Conservation (phyloP, 176 grass and related monocot species). For the Carex kokanica region DNA sequence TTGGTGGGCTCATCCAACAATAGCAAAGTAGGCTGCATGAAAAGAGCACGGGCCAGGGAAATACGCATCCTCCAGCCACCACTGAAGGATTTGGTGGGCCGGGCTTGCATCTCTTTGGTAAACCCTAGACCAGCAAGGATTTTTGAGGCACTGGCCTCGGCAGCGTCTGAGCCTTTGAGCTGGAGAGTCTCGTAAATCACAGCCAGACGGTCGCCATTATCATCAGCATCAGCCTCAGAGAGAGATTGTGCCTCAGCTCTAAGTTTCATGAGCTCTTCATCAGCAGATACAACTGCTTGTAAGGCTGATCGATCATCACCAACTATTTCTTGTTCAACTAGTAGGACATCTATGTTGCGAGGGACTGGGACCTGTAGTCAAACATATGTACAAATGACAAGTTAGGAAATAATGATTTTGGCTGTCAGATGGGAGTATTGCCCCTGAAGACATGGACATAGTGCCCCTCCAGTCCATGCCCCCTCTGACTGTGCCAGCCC, state of each 20-base stretch:
- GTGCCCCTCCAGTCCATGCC: too few species aligned
- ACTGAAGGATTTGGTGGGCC: constrained; percentile 78
- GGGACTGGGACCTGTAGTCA: constrained; percentile 62
- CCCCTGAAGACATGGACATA: too few species aligned
- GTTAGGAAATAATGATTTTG: neutral
- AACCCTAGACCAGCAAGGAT: constrained; percentile 86
- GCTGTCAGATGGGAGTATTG: neutral
- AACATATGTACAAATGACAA: neutral
- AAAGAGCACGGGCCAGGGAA: constrained; percentile 85
- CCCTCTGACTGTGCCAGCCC: too few species aligned
- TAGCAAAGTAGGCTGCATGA: constrained; percentile 90
- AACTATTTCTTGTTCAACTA: constrained; percentile 91
- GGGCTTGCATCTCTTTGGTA: constrained; percentile 73
- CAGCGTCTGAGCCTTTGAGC: constrained; percentile 60
- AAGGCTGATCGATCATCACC: constrained; percentile 64
- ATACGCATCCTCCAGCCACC: constrained; percentile 99
- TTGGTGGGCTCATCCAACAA: constrained; percentile 93
- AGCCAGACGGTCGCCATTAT: constrained; percentile 43
- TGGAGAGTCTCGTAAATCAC: constrained; percentile 89
- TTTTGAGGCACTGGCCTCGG: constrained; percentile 62
- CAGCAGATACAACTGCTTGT: constrained; percentile 71
- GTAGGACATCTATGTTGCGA: constrained; percentile 75
- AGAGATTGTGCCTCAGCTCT: constrained; percentile 49
- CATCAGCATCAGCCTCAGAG: constrained; percentile 47
- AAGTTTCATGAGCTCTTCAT: constrained; percentile 81